Evolutionary conservation across 2,329 filamentous ascomycete genomes (phyloP), one percentile per base, ranked within the genome.

Genomic region (Penicillium sp.): DNA sequence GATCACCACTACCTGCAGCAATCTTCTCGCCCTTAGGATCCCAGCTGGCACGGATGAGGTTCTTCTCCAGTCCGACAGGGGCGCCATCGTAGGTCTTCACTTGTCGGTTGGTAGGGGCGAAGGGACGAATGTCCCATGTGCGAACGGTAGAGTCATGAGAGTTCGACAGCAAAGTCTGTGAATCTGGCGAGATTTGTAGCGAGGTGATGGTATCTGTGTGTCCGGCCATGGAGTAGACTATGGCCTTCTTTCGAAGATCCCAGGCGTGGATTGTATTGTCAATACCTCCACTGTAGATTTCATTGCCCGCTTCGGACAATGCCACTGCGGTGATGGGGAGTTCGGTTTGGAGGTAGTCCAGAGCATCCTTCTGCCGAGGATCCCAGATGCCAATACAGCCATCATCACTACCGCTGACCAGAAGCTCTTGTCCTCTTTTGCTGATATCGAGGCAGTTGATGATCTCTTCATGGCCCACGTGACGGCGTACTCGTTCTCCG

Each of bases 241-340:
- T 84, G 7, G 88, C 84, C 75, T 95, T 91, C 79, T 96, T 97
- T 63, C 94, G 86, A 69, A 97, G 77, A 74, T 99, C 94, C 93
- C 94, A 99, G 19, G 96, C 92, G 67, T 92, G 91, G 72, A 99
- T 96, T 66, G 95, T 91, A 70, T 97, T 97, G 77, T 97, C 94
- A 64, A 99, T 97, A 22, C 92, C 90, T 44, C 93, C 93, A 7
- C 90, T 89, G 73, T 94, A 99, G 26, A 99, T 85, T 76, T 97
- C 94, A 71, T 96, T 96, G 17, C 94, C 94, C 1, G 93, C 91
- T 72, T 96, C 91, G 0, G 92, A 88, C n/a, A 97, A 80, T 16
- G 91, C 90, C 6, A 97, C 85, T 0, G 93, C 89, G 2, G 94
- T 97, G 54, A 99, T 86, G 1, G 94, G 94, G 58, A 95, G 96